Base-by-base conservation (phyloP, 2,329 filamentous ascomycete species). In the Dothideomycetidae sp. region DNA sequence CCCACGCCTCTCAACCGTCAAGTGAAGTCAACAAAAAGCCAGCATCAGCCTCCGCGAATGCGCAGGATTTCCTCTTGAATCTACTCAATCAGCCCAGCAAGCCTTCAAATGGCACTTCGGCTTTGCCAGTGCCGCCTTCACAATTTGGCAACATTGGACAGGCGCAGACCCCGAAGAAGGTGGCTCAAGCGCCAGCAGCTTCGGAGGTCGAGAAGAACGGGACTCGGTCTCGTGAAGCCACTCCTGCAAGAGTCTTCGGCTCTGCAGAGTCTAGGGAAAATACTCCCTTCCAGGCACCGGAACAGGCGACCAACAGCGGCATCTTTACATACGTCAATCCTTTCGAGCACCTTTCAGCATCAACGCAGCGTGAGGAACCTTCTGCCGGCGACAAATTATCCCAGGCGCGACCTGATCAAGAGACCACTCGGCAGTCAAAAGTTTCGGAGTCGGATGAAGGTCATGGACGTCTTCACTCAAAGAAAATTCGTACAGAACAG, bases 41-140 rank as follows among this genome's bases (percentile, higher is more conserved):
- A n/a, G n/a, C n/a, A n/a, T n/a, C n/a, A n/a, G n/a, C n/a, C n/a
- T n/a, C n/a, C 32, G 68, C 74, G 32, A 78, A 84, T 55, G 82
- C 85, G 3, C 81, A 92, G 57, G 78, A 88, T 45, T 81, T 90
- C 53, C 67, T 98, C 33, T 73, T 96, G 44, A 80, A 83, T 49
- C 67, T 96, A 41, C 70, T 98, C 45, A 90, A 85, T 52, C 77
- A 80, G 33, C 76, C 81, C 36, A 85, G 61, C 47, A 57, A 48
- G 18, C 37, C 45, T 1, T 43, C 58, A 10, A 44, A 36, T 3
- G 51, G 49, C 21, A 21, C 39, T 23, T 37, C 44, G 12, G 32
- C 45, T 9, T 39, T 44, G 18, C 48, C 47, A 31, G 33, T 49
- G 21, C 45, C 48, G 10, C 43, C 32, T 11, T 51, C 53, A 41